Base-by-base conservation (phyloP, 495 filamentous ascomycete genomes). In the Penicillium pulvis region DNA sequence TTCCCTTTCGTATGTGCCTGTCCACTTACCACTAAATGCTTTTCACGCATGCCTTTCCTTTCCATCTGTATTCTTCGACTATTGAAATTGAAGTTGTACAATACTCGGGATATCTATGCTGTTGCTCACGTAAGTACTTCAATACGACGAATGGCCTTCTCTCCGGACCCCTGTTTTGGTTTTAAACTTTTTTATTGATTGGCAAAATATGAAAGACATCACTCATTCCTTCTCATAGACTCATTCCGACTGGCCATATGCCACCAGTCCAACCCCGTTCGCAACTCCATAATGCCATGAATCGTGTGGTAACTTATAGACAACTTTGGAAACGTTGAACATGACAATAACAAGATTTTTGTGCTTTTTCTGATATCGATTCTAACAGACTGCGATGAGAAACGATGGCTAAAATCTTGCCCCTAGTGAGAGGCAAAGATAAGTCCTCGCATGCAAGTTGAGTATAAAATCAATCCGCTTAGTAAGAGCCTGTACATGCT, bases 161-260 rank as follows among this genome's bases (percentile, higher is more conserved):
- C n/a, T n/a, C n/a, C n/a, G n/a, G n/a, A n/a, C n/a, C n/a, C 36
- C 12, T 3, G 36, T 16, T 41, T 36, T 52, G 24, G n/a, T 51
- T 39, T n/a, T 31, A 53, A 42, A 47, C 10, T 46, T 31, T 31
- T 56, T 35, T 57, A 19, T 50, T 26, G 33, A 26, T n/a, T 31
- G 9, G 33, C 4, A 52, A 28, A 39, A 83, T 46, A 1, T 35
- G 49, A 50, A 23, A 57, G 36, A 59, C 62, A 53, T 65, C 14
- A 56, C 35, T 65, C 59, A 55, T 65, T 56, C 52, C 56, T 58
- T 53, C 58, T 65, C 62, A 59, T 65, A 56, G 51, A 44, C 59
- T 48, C 62, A 58, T 65, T 36, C 26, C 24, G 12, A 43, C 16
- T 11, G 43, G 33, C 28, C 11, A 20, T 46, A 56, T 19, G 33